phyloP scores from a whole-genome alignment of 768 basidiomycete genomes.

The Ramaria sp. region DNA sequence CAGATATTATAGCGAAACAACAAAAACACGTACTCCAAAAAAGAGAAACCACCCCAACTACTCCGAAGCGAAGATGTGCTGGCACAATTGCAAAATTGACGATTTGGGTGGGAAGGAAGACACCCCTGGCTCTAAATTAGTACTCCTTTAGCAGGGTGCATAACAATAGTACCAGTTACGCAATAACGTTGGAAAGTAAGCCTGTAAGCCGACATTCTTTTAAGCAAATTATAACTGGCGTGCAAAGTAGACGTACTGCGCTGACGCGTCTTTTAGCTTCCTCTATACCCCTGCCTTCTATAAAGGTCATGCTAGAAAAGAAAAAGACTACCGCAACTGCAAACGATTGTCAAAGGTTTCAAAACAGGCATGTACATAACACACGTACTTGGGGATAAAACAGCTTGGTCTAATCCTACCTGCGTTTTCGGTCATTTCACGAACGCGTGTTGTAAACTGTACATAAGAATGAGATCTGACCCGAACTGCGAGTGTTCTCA shows the following conservation, averaged over 20 bases:
- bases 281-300: slow-evolving; percentile 60
- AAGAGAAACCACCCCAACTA: slow-evolving; percentile 66
- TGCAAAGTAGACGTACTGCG: slow-evolving; percentile 17
- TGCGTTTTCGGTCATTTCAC: slow-evolving; percentile 18
- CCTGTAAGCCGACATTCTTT: slow-evolving; percentile 27
- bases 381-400: slow-evolving; percentile 58
- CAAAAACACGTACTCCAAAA: slow-evolving; percentile 62
- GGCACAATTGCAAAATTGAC: slow-evolving; percentile 75
- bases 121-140: slow-evolving; percentile 33
- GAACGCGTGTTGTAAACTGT: background rate
- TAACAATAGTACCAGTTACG: slow-evolving; percentile 52
- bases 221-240: background rate
- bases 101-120: slow-evolving; percentile 67
- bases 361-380: slow-evolving; percentile 23
- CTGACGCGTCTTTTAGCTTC: slow-evolving; percentile 39
- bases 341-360: background rate
- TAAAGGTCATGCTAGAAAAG: slow-evolving; percentile 66
- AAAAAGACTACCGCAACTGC: slow-evolving; percentile 39
- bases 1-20: background rate
- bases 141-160: background rate
- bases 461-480: slow-evolving; percentile 25
- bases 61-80: slow-evolving; percentile 62
- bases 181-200: slow-evolving; percentile 61
- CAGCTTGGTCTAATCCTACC: slow-evolving; percentile 76
- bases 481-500: slow-evolving; percentile 46